phyloP scores from a whole-genome alignment of 495 filamentous ascomycete genomes.

The Hapsidospora chrysogenum region DNA sequence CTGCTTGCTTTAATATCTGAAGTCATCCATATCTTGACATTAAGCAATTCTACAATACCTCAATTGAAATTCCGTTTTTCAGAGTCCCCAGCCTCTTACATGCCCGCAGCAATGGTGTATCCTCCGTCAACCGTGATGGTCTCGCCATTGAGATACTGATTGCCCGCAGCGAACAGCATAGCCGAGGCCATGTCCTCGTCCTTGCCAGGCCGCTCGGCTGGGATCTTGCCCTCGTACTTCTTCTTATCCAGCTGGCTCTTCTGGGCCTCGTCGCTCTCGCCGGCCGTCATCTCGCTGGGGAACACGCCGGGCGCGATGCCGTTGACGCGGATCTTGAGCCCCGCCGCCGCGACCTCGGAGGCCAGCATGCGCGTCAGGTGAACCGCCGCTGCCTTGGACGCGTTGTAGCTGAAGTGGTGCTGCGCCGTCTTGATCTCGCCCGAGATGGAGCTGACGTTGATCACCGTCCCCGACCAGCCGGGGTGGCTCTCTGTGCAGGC shows the following conservation, averaged over 20 bases:
- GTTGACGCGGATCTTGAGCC: slow-evolving; percentile 6
- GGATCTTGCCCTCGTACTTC: slow-evolving; percentile 42
- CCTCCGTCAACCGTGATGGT: slow-evolving; percentile 52
- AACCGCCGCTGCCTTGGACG: slow-evolving; percentile 56
- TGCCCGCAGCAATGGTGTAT: slow-evolving; percentile 12
- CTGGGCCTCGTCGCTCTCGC: slow-evolving; percentile 35
- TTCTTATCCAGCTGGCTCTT: slow-evolving; percentile 47
- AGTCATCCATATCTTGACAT: too few relatives aligned
- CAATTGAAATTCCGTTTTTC: too few relatives aligned
- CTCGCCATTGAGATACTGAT: slow-evolving; percentile 61
- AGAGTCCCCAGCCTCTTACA: too few relatives aligned
- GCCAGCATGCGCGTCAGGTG: slow-evolving; percentile 45
- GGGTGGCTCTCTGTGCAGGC: slow-evolving; percentile 24
- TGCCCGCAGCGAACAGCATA: slow-evolving; percentile 42
- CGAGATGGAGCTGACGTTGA: slow-evolving; percentile 37
- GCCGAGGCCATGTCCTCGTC: slow-evolving; percentile 62
- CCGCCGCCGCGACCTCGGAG: slow-evolving; percentile 17
- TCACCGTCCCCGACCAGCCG: slow-evolving; percentile 36
- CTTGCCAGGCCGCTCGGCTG: slow-evolving; percentile 42
- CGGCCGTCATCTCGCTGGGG: slow-evolving; percentile 55
- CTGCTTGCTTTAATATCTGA: too few relatives aligned
- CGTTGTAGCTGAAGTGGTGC: slow-evolving; percentile 63
- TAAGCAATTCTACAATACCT: too few relatives aligned
- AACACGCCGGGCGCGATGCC: slow-evolving; percentile 21
- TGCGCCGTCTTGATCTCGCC: slow-evolving; percentile 48